Base-by-base conservation (phyloP, 176 grass and related monocot genomes). In the Aegilops bicornis region DNA sequence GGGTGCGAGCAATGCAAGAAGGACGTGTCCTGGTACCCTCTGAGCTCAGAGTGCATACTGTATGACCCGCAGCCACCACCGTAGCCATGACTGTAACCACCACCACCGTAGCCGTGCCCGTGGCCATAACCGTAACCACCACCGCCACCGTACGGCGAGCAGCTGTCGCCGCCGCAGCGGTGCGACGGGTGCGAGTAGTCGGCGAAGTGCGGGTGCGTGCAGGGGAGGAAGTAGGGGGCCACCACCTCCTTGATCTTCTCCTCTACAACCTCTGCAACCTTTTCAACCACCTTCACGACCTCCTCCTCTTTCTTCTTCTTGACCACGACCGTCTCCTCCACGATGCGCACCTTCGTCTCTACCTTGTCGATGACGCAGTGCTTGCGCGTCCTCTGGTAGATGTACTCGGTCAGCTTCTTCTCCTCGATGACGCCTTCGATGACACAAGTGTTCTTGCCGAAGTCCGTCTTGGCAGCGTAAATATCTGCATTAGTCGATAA, bases 1-100 rank as follows among this genome's bases (percentile, higher is more conserved):
- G 90, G 86, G 69, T 96, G 97, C 16, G 92, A 77, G 64, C 92
- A 99, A 75, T 99, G 92, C 79, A 92, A 56, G 91, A 94, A 96
- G 1, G 88, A 75, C 22, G 85, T 91, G 29, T 88, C 81, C 69
- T 82, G 50, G 85, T 79, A 91, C 3, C 86, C 78, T 25, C 58
- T 84, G 78, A 96, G 83, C 27, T 91, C 84, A 0, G 78, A 70
- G 48, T 95, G 89, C n/a, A 86, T 88, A 59, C 19, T 22, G 83
- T 95, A 90, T 15, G 73, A 84, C 84, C 81, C n/a, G 8, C 54
- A 59, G 54, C 54, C 54, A 9, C 19, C 19, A 59, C 19, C 54
- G 52, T 24, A 84, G 73, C 59, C 10, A 17, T 58, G 59, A 8
- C 62, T 45, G 19, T 65, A 30, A 30, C 50, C 33, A 50, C 15